Percentiles rank a stretch among this genome's conserved stretches.
phyloP scores from a whole-genome alignment of 2,329 filamentous ascomycete species.

The Decorospora gaudefroyi region DNA sequence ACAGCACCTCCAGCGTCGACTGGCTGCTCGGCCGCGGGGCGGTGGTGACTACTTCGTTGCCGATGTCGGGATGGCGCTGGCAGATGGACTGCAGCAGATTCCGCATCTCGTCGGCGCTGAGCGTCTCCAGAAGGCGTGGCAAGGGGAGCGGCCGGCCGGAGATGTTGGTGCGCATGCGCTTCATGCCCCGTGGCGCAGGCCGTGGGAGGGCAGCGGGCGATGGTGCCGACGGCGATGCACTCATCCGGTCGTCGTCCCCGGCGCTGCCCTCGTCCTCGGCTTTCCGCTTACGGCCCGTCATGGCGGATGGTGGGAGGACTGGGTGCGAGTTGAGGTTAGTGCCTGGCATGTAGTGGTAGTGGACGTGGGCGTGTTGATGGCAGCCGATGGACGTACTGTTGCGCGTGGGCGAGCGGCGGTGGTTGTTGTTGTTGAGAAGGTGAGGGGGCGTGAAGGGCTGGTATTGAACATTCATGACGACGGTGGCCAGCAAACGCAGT shows the following conservation, averaged over 20 bases:
- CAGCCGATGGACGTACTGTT: slow-evolving; percentile 56
- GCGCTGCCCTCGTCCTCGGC: slow-evolving; percentile 68
- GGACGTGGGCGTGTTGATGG: slow-evolving; percentile 10
- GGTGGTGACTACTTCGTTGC: slow-evolving; percentile 78
- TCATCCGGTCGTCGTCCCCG: slow-evolving; percentile 80
- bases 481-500: slow-evolving; percentile 30
- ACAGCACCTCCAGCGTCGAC: slow-evolving; percentile 78
- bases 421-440: slow-evolving; percentile 58
- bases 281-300: slow-evolving; percentile 77
- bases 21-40: slow-evolving; percentile 86
- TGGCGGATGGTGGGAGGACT: slow-evolving; percentile 47
- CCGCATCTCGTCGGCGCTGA: slow-evolving; percentile 82
- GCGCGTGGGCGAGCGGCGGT: slow-evolving; percentile 64
- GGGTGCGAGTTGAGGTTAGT: slow-evolving; percentile 16
- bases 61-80: slow-evolving; percentile 83
- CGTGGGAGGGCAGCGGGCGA: slow-evolving; percentile 77
- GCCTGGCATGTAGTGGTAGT: slow-evolving; percentile 7
- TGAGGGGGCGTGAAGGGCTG: slow-evolving; percentile 65
- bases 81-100: slow-evolving; percentile 88
- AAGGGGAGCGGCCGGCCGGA: slow-evolving; percentile 68
- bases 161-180: slow-evolving; percentile 70
- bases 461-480: slow-evolving; percentile 65
- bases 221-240: slow-evolving; percentile 79
- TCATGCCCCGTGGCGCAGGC: slow-evolving; percentile 61
- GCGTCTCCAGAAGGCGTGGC: slow-evolving; percentile 86